Conservation (phyloP, 805 yeast species). For the Brettanomyces custersianus region DNA sequence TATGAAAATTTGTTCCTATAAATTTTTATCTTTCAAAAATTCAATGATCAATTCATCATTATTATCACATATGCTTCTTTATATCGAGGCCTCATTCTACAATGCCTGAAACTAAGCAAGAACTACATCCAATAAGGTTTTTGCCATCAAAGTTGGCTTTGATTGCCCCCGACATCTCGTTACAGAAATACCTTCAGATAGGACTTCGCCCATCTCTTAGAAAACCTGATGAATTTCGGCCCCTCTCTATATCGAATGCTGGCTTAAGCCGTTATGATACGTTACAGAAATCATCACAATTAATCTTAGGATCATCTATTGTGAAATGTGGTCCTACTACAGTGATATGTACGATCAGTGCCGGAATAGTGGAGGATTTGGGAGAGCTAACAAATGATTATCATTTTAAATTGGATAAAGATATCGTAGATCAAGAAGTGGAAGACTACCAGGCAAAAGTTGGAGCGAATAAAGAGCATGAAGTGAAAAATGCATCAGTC, state of each 20-base stretch:
- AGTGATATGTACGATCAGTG: conserved; percentile 62
- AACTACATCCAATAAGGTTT: conserved; percentile 45
- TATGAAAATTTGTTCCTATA: too few species aligned
- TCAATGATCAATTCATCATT: too few species aligned
- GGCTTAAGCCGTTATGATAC: conserved; percentile 27
- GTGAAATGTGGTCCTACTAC: conserved; percentile 64
- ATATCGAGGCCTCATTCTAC: too few species aligned
- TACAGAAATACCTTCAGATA: conserved; percentile 66
- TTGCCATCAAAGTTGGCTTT: conserved; percentile 78
- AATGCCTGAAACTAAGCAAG: too few species aligned
- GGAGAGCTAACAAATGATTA: conserved; percentile 34
- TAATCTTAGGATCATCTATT: conserved; percentile 58
- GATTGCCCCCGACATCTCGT: conserved; percentile 75
- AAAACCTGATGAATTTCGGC: conserved; percentile 61
- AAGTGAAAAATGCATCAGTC: conserved; percentile 30
- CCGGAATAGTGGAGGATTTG: conserved; percentile 54
- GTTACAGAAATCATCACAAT: conserved; percentile 14
- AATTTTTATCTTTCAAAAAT: too few species aligned
- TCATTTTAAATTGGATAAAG: conserved; percentile 29
- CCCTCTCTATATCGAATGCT: conserved; percentile 33
- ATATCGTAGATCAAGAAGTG: conserved; percentile 19
- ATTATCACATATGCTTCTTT: too few species aligned
- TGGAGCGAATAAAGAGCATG: conserved; percentile 9
- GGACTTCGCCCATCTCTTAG: conserved; percentile 75
- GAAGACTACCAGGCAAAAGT: conserved; percentile 6